A percentile compares a stretch with the other conserved stretches of the same genome.
These are phyloP conservation scores for Elymus sibiricus DNA, from an alignment of 176 grass and related monocot species.

Conservation along the genomic window DNA sequence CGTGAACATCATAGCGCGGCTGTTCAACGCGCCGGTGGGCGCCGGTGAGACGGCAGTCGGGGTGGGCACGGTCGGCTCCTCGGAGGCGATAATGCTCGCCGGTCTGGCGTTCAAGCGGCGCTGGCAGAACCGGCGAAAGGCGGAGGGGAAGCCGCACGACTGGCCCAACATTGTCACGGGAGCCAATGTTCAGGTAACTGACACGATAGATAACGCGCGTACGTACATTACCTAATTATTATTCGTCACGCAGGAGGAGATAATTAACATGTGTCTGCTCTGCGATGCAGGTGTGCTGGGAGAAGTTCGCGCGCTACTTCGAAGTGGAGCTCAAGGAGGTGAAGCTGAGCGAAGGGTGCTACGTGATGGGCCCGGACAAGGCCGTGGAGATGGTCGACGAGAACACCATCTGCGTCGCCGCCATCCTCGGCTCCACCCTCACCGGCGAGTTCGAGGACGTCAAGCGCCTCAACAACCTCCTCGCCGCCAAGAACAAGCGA, in stretches of 20 bases:
- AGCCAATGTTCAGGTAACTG: constrained; percentile 65
- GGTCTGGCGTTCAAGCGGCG: constrained; percentile 84
- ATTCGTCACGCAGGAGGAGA: background rate
- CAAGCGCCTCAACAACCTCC: constrained; percentile 55
- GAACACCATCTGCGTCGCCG: constrained; percentile 96
- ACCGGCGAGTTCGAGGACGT: constrained; percentile 96
- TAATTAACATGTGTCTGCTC: background rate
- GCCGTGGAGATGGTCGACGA: constrained; percentile 80
- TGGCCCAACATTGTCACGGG: constrained; percentile 89
- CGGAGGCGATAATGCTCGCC: constrained; percentile 98
- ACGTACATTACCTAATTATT: background rate
- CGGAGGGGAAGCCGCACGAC: constrained; percentile 61
- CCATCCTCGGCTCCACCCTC: constrained; percentile 87
- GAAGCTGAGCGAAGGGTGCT: constrained; percentile 71
- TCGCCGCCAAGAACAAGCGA: constrained; percentile 54
- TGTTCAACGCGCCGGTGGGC: constrained; percentile 69
- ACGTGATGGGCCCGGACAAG: constrained; percentile 78
- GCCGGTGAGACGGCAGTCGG: constrained; percentile 51
- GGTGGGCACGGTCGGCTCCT: constrained; percentile 82
- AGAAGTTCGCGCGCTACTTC: constrained; percentile 95
- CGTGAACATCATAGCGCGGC: constrained; percentile 88
- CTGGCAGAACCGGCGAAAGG: constrained; percentile 74
- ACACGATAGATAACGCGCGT: background rate
- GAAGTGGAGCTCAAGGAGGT: constrained; percentile 96
- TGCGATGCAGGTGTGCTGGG: constrained; percentile 70